Evolutionary conservation across 2,329 filamentous ascomycete species (phyloP), one percentile per base, ranked within the genome.

Genomic region (Mollisia scopiformis): DNA sequence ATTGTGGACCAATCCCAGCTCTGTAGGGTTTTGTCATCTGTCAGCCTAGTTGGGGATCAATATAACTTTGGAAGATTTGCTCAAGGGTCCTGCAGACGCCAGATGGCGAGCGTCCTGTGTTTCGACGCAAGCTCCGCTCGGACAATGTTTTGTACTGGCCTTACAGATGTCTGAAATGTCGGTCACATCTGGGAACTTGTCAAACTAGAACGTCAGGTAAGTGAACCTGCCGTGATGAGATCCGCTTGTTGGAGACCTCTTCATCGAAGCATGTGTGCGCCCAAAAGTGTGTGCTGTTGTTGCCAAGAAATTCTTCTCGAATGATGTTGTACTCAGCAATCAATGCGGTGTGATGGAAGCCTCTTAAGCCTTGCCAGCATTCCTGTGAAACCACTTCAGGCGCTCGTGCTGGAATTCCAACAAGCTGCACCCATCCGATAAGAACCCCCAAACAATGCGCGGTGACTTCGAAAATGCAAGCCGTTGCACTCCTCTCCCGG

Each of bases 331-430:
- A 47, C 25, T 27, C 23, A 47, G 43, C 43, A 27, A 28, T 47
- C 43, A 47, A 47, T 47, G 43, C 43, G n/a, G 25, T 28, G 43
- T 47, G 43, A 47, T 47, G 23, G 43, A 47, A 47, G 43, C 21
- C 39, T 27, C n/a, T 28, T 23, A 25, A 13, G 43, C 43, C 16
- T 47, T 21, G 43, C 39, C n/a, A 43, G 39, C 39, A 43, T 23
- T 21, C n/a, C 39, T 43, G 39, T 23, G n/a, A 23, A 21, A 43
- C 37, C 14, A 39, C 37, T n/a, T 39, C 19, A n/a, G n/a, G n/a
- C n/a, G n/a, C n/a, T n/a, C n/a, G n/a, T n/a, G n/a, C n/a, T n/a
- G n/a, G n/a, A n/a, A n/a, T n/a, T n/a, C 37, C 35, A 10, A 16
- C 35, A n/a, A 39, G 7, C 14, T 39, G 35, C 35, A 10, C 13